Evolutionary conservation across 2,329 filamentous ascomycete genomes (phyloP).

Genomic region (Sporothrix brasiliensis): DNA sequence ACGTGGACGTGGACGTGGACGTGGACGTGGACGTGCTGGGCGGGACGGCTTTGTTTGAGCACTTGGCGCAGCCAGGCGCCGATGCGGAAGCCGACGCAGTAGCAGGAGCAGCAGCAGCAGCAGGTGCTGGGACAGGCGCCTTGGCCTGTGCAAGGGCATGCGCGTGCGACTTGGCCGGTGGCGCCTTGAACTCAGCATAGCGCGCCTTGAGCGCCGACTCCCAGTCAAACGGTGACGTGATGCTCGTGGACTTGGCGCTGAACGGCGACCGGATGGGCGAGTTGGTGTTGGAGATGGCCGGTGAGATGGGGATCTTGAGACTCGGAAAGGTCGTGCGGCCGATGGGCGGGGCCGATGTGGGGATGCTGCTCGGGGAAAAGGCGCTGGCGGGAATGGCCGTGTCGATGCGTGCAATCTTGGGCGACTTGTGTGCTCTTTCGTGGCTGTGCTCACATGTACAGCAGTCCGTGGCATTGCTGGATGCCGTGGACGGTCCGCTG

Average conservation of each 20-base stretch:
- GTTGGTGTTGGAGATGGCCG: constrained; percentile 60
- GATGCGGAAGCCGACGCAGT: background rate
- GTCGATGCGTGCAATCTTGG: constrained; percentile 46
- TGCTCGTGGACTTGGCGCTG: constrained; percentile 57
- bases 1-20: constrained; percentile 48
- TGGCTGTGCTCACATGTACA: constrained; percentile 61
- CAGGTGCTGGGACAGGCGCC: background rate
- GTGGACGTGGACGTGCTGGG: constrained; percentile 43
- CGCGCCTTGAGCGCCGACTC: constrained; percentile 69
- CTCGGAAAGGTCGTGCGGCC: constrained; percentile 64
- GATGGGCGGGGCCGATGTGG: constrained; percentile 63
- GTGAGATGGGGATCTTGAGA: constrained; percentile 77
- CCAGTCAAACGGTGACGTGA: constrained; percentile 78
- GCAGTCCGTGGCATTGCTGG: constrained; percentile 58
- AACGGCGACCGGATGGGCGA: constrained; percentile 79
- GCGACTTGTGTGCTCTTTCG: constrained; percentile 53
- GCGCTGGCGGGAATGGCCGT: constrained; percentile 53
- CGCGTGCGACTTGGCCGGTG: constrained; percentile 32
- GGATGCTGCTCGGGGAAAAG: constrained; percentile 51
- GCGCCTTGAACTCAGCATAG: constrained; percentile 60
- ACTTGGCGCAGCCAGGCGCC: constrained; percentile 25
- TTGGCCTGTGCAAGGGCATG: constrained; percentile 25
- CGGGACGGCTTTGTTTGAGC: constrained; percentile 33
- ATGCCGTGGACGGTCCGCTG: constrained; percentile 57
- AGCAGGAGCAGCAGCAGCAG: too few species aligned